Evolutionary conservation across 1,284 basidiomycete genomes (phyloP), one percentile per base, ranked within the genome.

Genomic region (Malassezia globosa): DNA sequence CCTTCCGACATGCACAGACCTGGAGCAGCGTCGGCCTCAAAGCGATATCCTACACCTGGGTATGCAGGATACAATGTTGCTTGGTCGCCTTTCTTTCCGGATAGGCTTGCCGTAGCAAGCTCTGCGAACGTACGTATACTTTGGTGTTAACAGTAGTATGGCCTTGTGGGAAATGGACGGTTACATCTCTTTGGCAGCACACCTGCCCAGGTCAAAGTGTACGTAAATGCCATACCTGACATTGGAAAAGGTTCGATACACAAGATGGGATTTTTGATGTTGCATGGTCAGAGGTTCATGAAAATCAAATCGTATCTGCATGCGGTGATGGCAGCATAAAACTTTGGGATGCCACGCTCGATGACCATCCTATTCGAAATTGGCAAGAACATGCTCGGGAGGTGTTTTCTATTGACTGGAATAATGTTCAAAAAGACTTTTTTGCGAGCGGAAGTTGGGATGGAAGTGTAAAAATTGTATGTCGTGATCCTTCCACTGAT

Each of bases 371-470:
- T 0, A 84, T 96, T 50, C 81, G 82, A 49, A 81, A 81, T 42
- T 97, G 90, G 90, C 82, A 86, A 59, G 92, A 96, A 73, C 92
- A 97, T 71, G 79, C 81, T 5, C 80, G 83, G 37, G 92, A 97
- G 69, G 86, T 89, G 5, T 90, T 87, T 74, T 84, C 84, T n/a
- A 80, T 95, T 10, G 87, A 97, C 72, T 97, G 92, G 92, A 90
- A 85, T 57, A 96, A 95, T 72, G 73, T 94, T 51, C 82, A 85
- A 61, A 97, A 97, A 72, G 83, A 87, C 54, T 77, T 80, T 1
- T 96, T 97, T 72, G 80, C 80, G 4, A 89, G 87, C 37, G 51
- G 49, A n/a, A 59, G 84, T 19, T 96, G 92, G 92, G 92, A 97
- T 69, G 87, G 86, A 24, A 81, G 78, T 3, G 79, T 92, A 31